Conservation (phyloP, 768 basidiomycete species). For the Termitomyces eurrhizus region DNA sequence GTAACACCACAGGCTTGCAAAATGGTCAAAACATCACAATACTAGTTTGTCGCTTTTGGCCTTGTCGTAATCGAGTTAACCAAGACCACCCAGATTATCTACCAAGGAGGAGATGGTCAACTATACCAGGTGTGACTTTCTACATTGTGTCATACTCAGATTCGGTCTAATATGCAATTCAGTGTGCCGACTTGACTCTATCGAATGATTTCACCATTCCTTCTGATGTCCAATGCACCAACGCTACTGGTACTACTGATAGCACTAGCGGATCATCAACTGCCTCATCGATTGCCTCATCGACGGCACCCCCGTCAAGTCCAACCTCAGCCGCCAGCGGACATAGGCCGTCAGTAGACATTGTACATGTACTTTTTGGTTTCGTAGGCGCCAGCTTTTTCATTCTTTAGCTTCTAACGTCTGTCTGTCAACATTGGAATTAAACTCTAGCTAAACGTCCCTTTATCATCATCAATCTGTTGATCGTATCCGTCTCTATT, state of each 20-base stretch:
- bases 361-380: not conserved
- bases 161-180: not conserved
- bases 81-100: slow-evolving; percentile 39
- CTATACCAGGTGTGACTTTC: slow-evolving; percentile 58
- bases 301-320: slow-evolving; percentile 1
- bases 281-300: slow-evolving; percentile 14
- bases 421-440: not conserved
- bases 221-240: slow-evolving; percentile 35
- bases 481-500: too few relatives aligned
- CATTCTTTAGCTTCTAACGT: not conserved
- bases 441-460: not conserved
- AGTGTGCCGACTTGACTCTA: slow-evolving; percentile 82
- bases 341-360: not conserved
- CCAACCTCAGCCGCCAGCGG: not conserved
- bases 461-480: too few relatives aligned
- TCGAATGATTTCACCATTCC: slow-evolving; percentile 47
- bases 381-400: not conserved
- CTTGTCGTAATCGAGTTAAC: not conserved
- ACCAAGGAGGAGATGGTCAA: slow-evolving; percentile 64
- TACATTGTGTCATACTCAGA: slow-evolving; percentile 3
- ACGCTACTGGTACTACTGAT: slow-evolving; percentile 25
- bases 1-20: slow-evolving; percentile 46
- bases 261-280: slow-evolving; percentile 17
- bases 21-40: slow-evolving; percentile 75
- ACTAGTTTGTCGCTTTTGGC: slow-evolving; percentile 32